These are phyloP conservation scores for Mycena capillaripes DNA, from an alignment of 768 basidiomycete species.

Conservation along the genomic window DNA sequence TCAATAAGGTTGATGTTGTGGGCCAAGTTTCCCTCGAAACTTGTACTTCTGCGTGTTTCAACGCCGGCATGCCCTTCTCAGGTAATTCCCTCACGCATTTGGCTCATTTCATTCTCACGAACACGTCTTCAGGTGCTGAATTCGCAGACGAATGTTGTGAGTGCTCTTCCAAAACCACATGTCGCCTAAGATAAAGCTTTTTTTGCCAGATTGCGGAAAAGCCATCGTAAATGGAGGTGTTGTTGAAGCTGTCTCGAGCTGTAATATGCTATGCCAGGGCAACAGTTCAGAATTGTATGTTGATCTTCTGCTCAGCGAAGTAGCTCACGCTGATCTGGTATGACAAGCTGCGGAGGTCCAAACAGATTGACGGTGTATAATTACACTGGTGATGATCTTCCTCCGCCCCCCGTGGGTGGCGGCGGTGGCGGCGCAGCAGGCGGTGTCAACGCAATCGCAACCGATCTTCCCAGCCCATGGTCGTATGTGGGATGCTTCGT, in stretches of 20 bases:
- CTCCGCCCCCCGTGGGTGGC: slow-evolving; percentile 49
- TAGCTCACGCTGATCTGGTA: not conserved
- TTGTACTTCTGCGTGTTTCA: slow-evolving; percentile 75
- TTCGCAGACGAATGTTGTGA: slow-evolving; percentile 68
- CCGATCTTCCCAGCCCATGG: slow-evolving; percentile 69
- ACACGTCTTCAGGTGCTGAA: slow-evolving; percentile 54
- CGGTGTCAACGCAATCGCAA: slow-evolving; percentile 50
- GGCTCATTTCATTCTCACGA: slow-evolving; percentile 48
- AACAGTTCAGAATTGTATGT: slow-evolving; percentile 66
- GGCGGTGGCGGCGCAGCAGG: slow-evolving; percentile 49
- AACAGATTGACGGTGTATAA: slow-evolving; percentile 77
- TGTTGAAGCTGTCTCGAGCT: slow-evolving; percentile 63
- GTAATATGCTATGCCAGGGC: slow-evolving; percentile 77
- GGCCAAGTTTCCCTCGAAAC: slow-evolving; percentile 66
- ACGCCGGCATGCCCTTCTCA: slow-evolving; percentile 51
- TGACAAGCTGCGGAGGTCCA: slow-evolving; percentile 73
- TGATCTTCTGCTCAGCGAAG: not conserved
- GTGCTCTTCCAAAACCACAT: slow-evolving; percentile 8
- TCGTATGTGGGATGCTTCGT: slow-evolving; percentile 77
- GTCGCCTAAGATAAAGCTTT: slow-evolving; percentile 18
- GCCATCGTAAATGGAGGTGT: slow-evolving; percentile 61
- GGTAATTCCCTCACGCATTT: slow-evolving; percentile 26
- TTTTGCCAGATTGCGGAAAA: slow-evolving; percentile 62
- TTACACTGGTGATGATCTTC: slow-evolving; percentile 71
- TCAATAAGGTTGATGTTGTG: slow-evolving; percentile 43